Conservation (phyloP, 257 asterid species). For the Echites panduratus region DNA sequence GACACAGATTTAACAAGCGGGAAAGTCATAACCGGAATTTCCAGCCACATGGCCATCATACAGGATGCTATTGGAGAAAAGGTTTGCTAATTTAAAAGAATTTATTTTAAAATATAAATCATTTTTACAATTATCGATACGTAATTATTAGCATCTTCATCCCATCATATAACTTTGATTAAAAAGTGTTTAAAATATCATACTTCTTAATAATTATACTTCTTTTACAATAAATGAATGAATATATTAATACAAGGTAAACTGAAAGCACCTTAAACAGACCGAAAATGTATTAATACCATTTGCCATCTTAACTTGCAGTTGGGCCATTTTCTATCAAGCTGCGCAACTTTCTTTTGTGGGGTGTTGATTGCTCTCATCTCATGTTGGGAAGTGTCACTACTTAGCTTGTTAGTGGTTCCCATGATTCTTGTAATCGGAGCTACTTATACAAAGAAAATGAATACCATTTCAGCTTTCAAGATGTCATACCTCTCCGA, state of each 20-base stretch:
- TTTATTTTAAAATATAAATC: too few species aligned
- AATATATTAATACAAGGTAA: too few species aligned
- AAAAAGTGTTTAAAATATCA: too few species aligned
- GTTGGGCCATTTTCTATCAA: slow-evolving; percentile 76
- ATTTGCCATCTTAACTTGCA: slow-evolving; percentile 23
- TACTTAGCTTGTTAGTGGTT: slow-evolving; percentile 61
- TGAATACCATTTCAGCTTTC: slow-evolving; percentile 51
- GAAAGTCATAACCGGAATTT: slow-evolving; percentile 58
- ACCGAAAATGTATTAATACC: too few species aligned
- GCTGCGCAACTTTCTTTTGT: slow-evolving; percentile 63
- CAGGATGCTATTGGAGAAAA: slow-evolving; percentile 88
- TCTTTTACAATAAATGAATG: too few species aligned
- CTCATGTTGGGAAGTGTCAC: slow-evolving; percentile 81
- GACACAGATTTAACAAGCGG: slow-evolving; percentile 71
- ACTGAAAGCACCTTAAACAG: too few species aligned
- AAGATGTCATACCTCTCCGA: slow-evolving; percentile 57
- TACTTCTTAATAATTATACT: too few species aligned
- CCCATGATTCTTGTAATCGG: slow-evolving; percentile 68
- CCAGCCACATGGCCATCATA: slow-evolving; percentile 62
- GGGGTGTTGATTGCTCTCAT: slow-evolving; percentile 71
- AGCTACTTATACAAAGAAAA: slow-evolving; percentile 60
- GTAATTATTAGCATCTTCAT: too few species aligned
- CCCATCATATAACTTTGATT: too few species aligned
- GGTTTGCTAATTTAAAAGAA: slow-evolving; percentile 24
- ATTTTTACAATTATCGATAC: too few species aligned